phyloP scores from a whole-genome alignment of 768 basidiomycete genomes.

The Galerina marginata region DNA sequence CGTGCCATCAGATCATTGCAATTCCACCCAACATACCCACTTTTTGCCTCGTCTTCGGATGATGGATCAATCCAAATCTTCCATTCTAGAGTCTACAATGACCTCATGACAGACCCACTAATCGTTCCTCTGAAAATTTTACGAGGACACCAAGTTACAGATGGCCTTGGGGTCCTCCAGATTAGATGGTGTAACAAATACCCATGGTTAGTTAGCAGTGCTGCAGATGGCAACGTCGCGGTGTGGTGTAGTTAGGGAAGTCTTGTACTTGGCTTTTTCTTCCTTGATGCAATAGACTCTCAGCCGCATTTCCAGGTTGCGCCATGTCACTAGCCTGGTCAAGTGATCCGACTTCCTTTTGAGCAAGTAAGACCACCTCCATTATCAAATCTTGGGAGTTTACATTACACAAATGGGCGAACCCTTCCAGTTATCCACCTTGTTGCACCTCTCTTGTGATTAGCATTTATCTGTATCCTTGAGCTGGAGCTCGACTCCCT shows the following conservation, averaged over 20 bases:
- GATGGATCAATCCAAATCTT: conserved; percentile 98
- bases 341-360: not conserved
- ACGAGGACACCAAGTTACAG: conserved; percentile 84
- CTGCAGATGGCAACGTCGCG: conserved; percentile 87
- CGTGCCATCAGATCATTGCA: conserved; percentile 91
- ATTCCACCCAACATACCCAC: conserved; percentile 93
- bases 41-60: conserved; percentile 96
- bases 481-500: too few relatives aligned
- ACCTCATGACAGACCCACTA: conserved; percentile 95
- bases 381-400: too few relatives aligned
- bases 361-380: not conserved
- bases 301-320: conserved; percentile 1
- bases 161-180: conserved; percentile 91
- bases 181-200: conserved; percentile 87
- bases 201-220: conserved; percentile 92
- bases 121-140: conserved; percentile 98
- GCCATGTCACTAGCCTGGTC: too few relatives aligned
- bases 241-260: conserved; percentile 81
- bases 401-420: too few relatives aligned
- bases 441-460: too few relatives aligned
- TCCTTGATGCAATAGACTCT: not conserved
- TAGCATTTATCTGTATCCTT: too few relatives aligned
- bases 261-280: not conserved
- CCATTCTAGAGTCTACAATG: conserved; percentile 93
- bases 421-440: too few relatives aligned